Evolutionary conservation across 1,139 yeast genomes (phyloP).

Genomic region (Lodderomyces theae): DNA sequence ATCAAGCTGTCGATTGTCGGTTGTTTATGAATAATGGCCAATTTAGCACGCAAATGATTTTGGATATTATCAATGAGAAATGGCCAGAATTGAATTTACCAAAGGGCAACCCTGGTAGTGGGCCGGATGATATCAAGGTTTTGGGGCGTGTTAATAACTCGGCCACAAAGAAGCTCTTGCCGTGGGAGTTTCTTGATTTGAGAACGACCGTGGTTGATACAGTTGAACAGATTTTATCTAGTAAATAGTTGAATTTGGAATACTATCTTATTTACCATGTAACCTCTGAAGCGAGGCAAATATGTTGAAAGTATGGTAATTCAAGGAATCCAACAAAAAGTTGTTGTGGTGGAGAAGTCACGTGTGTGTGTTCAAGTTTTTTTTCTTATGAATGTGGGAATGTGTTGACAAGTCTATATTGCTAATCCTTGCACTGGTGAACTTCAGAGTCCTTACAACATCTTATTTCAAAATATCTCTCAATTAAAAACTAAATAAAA

Average conservation of each 20-base stretch:
- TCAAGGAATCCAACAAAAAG: no score
- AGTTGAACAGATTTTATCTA: slow-evolving; percentile 33
- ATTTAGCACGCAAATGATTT: slow-evolving; percentile 31
- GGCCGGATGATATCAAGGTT: slow-evolving; percentile 19
- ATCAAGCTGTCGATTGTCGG: slow-evolving; percentile 25
- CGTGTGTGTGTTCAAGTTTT: no score
- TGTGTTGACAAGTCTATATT: no score
- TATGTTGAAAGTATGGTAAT: no score
- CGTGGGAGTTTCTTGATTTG: slow-evolving; percentile 28
- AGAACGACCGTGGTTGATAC: slow-evolving; percentile 39
- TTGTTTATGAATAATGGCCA: slow-evolving; percentile 27
- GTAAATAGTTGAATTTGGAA: neutral
- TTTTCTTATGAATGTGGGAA: no score
- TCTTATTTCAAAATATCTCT: no score
- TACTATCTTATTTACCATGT: no score
- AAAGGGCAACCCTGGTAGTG: slow-evolving; percentile 27
- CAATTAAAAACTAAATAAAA: neutral
- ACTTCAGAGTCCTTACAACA: no score
- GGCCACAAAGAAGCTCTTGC: slow-evolving; percentile 27
- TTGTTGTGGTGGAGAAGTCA: no score
- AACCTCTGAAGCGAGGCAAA: no score
- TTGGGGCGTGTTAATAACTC: slow-evolving; percentile 22
- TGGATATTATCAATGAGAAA: slow-evolving; percentile 29
- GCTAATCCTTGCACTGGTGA: no score
- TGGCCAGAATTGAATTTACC: slow-evolving; percentile 30